Conservation (phyloP, 2,329 filamentous ascomycete genomes). For the Neopestalotiopsis sp. region DNA sequence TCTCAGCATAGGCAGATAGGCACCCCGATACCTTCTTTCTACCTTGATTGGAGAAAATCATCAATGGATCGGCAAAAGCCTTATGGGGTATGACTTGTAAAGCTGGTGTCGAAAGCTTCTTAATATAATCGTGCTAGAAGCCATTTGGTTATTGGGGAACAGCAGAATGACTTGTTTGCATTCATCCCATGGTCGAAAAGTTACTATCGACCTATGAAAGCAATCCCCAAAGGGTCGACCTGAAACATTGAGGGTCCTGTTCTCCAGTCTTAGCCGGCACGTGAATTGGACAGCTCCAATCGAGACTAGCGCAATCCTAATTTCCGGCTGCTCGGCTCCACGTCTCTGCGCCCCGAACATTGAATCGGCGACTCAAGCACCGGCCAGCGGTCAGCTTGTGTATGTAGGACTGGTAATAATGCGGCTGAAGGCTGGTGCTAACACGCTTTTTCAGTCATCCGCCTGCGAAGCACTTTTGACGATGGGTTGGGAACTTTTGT, state of each 20-base stretch:
- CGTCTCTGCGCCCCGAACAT: background rate
- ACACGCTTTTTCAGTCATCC: background rate
- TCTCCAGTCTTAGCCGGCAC: constrained; percentile 16
- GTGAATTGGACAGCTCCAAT: background rate
- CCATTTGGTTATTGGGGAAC: too few relatives aligned
- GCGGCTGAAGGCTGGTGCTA: background rate
- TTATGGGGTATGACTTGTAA: too few relatives aligned
- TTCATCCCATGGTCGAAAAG: background rate
- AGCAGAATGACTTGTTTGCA: background rate
- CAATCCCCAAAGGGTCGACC: constrained; percentile 6
- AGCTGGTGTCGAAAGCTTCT: too few relatives aligned
- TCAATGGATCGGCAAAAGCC: too few relatives aligned
- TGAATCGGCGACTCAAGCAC: background rate
- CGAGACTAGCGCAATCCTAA: constrained; percentile 7
- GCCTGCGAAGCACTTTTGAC: constrained; percentile 2
- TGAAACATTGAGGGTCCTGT: constrained; percentile 10
- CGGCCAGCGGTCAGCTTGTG: background rate
- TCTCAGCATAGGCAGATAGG: too few relatives aligned
- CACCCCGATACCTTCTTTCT: too few relatives aligned
- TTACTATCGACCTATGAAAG: background rate
- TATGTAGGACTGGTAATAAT: background rate
- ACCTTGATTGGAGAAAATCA: too few relatives aligned
- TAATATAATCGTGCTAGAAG: too few relatives aligned
- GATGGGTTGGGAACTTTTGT: constrained; percentile 11
- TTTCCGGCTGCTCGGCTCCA: constrained; percentile 9